phyloP scores from a whole-genome alignment of 2,329 filamentous ascomycete species.

The Golovinomyces cichoracearum region DNA sequence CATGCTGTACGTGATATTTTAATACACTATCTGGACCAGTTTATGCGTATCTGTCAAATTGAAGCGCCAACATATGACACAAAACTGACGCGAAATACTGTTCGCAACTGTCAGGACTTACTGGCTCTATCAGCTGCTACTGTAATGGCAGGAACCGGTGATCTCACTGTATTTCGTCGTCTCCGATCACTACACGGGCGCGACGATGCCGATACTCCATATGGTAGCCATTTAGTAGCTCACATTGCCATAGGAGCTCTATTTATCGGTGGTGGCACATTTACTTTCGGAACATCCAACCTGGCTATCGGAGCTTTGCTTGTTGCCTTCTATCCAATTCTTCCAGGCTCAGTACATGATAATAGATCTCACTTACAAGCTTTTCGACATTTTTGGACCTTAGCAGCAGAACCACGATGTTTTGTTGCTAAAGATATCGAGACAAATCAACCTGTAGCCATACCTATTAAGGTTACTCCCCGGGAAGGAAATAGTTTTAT shows the following conservation, averaged over 20 bases:
- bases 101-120: constrained; percentile 75
- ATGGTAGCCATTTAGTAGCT: constrained; percentile 77
- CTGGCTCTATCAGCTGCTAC: constrained; percentile 58
- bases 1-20: constrained; percentile 51
- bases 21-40: constrained; percentile 61
- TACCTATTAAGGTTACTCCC: constrained; percentile 36
- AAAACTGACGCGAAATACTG: constrained; percentile 55
- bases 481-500: constrained; percentile 8
- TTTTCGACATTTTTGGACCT: constrained; percentile 89
- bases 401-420: constrained; percentile 73
- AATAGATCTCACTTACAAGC: constrained; percentile 89
- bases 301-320: constrained; percentile 65
- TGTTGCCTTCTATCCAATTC: constrained; percentile 80
- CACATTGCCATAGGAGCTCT: constrained; percentile 78
- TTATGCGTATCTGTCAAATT: constrained; percentile 50
- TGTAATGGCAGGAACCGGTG: constrained; percentile 90
- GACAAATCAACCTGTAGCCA: constrained; percentile 50
- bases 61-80: constrained; percentile 41
- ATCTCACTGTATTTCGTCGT: constrained; percentile 59
- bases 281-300: constrained; percentile 73
- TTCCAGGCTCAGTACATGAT: constrained; percentile 69
- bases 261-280: constrained; percentile 77
- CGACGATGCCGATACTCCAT: constrained; percentile 58
- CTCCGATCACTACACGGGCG: constrained; percentile 71
- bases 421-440: constrained; percentile 69